Percentiles rank a stretch among this genome's conserved stretches.
phyloP scores from a whole-genome alignment of 164 flowering plant genomes.

The Cinnamomum micranthum region DNA sequence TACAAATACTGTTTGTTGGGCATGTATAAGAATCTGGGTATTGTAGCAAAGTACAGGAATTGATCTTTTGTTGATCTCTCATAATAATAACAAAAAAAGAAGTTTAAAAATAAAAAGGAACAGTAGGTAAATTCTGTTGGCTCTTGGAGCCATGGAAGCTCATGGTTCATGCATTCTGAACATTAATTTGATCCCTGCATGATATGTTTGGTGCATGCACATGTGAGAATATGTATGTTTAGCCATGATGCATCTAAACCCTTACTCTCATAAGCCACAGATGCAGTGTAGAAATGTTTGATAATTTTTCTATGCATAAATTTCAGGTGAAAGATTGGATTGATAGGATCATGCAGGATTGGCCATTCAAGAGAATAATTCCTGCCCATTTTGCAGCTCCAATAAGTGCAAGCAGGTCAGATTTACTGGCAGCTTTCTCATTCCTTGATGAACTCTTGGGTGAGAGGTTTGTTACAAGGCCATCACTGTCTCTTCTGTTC shows the following conservation, averaged over 20 bases:
- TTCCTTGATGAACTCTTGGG: conserved; percentile 90
- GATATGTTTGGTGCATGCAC: background rate
- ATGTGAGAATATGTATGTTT: background rate
- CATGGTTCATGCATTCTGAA: too few relatives aligned
- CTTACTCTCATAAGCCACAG: background rate
- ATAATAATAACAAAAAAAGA: too few relatives aligned
- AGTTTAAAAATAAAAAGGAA: too few relatives aligned
- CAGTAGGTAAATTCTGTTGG: too few relatives aligned
- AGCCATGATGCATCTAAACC: background rate
- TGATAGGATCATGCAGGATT: conserved; percentile 64
- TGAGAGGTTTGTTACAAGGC: conserved; percentile 60
- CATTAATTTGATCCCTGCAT: background rate
- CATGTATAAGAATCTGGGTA: too few relatives aligned
- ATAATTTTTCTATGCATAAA: background rate
- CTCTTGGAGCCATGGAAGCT: too few relatives aligned
- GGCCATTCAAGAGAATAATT: conserved; percentile 88
- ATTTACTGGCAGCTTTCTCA: conserved; percentile 81
- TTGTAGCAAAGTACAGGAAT: too few relatives aligned
- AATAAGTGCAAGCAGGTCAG: conserved; percentile 72
- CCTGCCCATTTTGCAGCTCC: conserved; percentile 97
- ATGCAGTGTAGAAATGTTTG: background rate
- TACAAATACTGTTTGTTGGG: too few relatives aligned
- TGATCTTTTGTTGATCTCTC: too few relatives aligned
- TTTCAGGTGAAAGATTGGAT: conserved; percentile 85
- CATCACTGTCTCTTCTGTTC: conserved; percentile 71